Percentiles rank a stretch among this genome's conserved stretches.
Evolutionary conservation across 306 rosid species (phyloP).

Genomic region (Ormosia emarginata): DNA sequence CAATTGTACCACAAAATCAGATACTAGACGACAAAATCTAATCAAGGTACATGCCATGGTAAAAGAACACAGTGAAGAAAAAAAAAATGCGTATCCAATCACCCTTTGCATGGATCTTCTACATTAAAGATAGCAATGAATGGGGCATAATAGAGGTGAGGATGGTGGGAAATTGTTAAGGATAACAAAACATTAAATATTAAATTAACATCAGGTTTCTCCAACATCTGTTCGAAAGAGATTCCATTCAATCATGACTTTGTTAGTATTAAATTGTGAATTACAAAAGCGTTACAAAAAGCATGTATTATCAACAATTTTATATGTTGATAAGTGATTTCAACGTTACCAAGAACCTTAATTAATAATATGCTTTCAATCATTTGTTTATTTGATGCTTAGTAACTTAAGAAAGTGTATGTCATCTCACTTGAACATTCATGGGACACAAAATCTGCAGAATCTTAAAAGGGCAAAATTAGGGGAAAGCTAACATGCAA

Average conservation of each 20-base stretch:
- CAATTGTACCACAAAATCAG: constrained; percentile 36
- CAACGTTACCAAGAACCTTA: constrained; percentile 38
- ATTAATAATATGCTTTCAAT: constrained; percentile 32
- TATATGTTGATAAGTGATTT: constrained; percentile 24
- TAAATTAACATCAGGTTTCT: constrained; percentile 7
- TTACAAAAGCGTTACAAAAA: constrained; percentile 24
- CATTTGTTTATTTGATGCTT: constrained; percentile 31
- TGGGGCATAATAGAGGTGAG: constrained; percentile 27
- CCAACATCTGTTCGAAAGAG: constrained; percentile 35
- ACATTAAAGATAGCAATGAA: constrained; percentile 6
- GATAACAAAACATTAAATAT: constrained; percentile 11
- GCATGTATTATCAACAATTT: constrained; percentile 28
- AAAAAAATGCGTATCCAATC: constrained; percentile 8
- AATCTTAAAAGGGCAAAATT: constrained; percentile 55
- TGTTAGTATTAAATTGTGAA: constrained; percentile 19
- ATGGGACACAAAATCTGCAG: constrained; percentile 65
- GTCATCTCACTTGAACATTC: constrained; percentile 42
- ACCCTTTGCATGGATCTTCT: constrained; percentile 31
- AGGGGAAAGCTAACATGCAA: constrained; percentile 33
- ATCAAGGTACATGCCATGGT: constrained; percentile 29
- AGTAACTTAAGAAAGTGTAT: constrained; percentile 17
- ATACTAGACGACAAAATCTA: constrained; percentile 42
- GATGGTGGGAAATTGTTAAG: constrained; percentile 21
- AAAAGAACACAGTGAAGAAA: constrained; percentile 12
- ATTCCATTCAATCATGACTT: constrained; percentile 43